Base-by-base conservation (phyloP, 257 asterid species). In the Salvia hispanica region DNA sequence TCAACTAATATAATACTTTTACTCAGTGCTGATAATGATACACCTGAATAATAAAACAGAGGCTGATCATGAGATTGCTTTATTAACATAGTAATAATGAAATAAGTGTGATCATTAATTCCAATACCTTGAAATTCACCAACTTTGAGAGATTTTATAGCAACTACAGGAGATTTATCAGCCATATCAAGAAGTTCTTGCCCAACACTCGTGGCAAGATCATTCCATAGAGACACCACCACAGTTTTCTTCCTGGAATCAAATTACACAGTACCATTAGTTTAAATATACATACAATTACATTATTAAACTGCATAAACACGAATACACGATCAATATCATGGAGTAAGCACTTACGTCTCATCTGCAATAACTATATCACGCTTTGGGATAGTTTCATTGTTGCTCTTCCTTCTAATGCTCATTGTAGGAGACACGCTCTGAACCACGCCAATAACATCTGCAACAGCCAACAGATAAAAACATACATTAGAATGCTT, bases 301-400 rank as follows among this genome's bases (percentile, higher is more conserved):
- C 16, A 21, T 10, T 10, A 64, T 28, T 13, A 6, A 66, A 69
- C 43, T 9, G 42, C 21, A 36, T 28, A 14, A 3, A 36, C 64
- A 36, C 31, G 3, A 9, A 14, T 2, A 36, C 64, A 36, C 31
- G 3, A 9, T 10, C 13, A 63, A 77, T 0, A 34, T 25, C 37
- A 44, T 2, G 9, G 58, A 55, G 21, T 48, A 37, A 21, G n/a
- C 14, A 4, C 92, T 9, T 87, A 91, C 96, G 98, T 80, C 72
- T 81, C 88, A 83, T 94, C 98, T 45, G 99, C 97, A 45, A 94
- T 85, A 9, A 91, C 89, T 70, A 94, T 87, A 47, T 94, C 99
- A 46, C 96, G 97, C 79, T 94, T 94, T 11, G 96, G 91, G 45
- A 89, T 18, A 9, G 77, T 75, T 74, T 91, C 96, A n/a, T 87